phyloP scores from a whole-genome alignment of 495 filamentous ascomycete genomes.

The Margaritispora aquatica region DNA sequence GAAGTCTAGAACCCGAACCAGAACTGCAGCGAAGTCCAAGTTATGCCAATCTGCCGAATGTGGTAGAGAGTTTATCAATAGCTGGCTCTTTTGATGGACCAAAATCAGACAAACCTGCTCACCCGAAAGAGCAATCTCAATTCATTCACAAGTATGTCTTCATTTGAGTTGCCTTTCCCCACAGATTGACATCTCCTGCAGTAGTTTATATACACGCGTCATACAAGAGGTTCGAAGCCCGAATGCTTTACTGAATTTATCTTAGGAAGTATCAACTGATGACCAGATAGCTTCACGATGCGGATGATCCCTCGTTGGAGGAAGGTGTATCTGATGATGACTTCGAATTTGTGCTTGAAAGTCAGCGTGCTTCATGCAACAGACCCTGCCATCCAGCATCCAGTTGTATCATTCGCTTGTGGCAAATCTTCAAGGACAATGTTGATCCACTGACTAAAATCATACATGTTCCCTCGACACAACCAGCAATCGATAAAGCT shows the following conservation, averaged over 20 bases:
- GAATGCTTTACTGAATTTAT: background rate
- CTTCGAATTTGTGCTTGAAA: background rate
- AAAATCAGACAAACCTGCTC: background rate
- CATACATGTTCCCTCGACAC: conserved; percentile 51
- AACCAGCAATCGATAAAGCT: conserved; percentile 28
- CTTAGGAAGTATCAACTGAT: conserved; percentile 1
- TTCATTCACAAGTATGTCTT: conserved; percentile 15
- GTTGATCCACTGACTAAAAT: conserved; percentile 65
- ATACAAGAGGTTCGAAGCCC: conserved; percentile 13
- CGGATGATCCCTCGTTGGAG: conserved; percentile 4
- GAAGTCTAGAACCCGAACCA: background rate
- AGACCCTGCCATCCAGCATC: conserved; percentile 18
- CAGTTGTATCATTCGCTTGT: conserved; percentile 17
- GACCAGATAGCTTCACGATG: conserved; percentile 5
- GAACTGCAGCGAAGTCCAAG: background rate
- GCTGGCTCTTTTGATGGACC: background rate
- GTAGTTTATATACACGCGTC: conserved; percentile 16
- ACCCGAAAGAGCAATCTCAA: conserved; percentile 6
- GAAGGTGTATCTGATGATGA: conserved; percentile 5
- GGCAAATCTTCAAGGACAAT: conserved; percentile 41
- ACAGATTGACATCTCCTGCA: conserved; percentile 2
- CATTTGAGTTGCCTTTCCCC: background rate
- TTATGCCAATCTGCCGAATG: background rate
- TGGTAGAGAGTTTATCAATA: background rate
- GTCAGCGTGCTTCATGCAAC: background rate